A percentile compares a stretch with the other conserved stretches of the same genome.
phyloP scores from a whole-genome alignment of 2,329 filamentous ascomycete species.

The Penicillium aurantiogriseum region DNA sequence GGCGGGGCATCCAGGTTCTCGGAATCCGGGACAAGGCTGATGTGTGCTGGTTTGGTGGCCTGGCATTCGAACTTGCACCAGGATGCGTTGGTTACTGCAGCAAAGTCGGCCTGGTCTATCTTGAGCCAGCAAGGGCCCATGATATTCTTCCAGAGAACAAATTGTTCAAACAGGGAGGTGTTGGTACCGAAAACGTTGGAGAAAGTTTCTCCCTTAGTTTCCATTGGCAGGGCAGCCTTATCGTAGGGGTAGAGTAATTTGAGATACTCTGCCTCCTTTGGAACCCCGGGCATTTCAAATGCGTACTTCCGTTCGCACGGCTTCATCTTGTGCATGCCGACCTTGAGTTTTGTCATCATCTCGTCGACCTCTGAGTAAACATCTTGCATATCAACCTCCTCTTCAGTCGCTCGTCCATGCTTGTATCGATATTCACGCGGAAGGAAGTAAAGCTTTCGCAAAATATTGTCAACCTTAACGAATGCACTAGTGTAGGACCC shows the following conservation, averaged over 20 bases:
- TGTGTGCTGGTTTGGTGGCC: constrained; percentile 72
- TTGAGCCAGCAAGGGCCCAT: constrained; percentile 99
- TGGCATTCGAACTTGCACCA: constrained; percentile 95
- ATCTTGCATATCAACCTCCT: constrained; percentile 81
- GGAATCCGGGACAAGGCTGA: constrained; percentile 70
- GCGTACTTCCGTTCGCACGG: constrained; percentile 86
- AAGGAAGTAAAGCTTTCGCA: constrained; percentile 89
- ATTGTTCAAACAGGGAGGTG: constrained; percentile 93
- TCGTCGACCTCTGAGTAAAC: constrained; percentile 86
- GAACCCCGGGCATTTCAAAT: constrained; percentile 84
- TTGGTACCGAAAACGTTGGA: constrained; percentile 92
- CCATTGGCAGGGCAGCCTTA: constrained; percentile 70
- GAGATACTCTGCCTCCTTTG: constrained; percentile 85
- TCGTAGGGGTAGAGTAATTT: constrained; percentile 96
- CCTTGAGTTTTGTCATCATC: constrained; percentile 82
- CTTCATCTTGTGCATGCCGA: constrained; percentile 92
- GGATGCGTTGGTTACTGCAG: constrained; percentile 82
- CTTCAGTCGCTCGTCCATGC: constrained; percentile 66
- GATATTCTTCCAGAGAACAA: constrained; percentile 97
- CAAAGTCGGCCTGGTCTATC: constrained; percentile 82
- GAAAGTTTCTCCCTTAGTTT: constrained; percentile 78
- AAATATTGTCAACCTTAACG: constrained; percentile 90
- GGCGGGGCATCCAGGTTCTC: constrained; percentile 82
- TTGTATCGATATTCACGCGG: constrained; percentile 66
- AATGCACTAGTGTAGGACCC: constrained; percentile 84